Percentiles rank a stretch among this genome's conserved stretches.
phyloP scores from a whole-genome alignment of 2,329 filamentous ascomycete species.

The Cladorrhinum sp. region DNA sequence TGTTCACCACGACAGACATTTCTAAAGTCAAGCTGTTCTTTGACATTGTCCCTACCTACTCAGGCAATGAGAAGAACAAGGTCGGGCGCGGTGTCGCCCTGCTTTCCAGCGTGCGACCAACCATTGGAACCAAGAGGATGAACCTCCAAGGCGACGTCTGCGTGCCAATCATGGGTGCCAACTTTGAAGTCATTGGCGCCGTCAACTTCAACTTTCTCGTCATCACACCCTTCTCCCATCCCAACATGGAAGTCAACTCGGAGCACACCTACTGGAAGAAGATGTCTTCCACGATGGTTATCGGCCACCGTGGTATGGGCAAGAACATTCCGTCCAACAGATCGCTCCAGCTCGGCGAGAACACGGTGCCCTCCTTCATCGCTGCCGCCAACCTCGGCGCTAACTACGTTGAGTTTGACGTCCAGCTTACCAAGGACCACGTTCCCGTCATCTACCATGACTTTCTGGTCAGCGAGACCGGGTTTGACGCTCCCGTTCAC shows the following conservation, averaged over 20 bases:
- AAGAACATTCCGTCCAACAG: constrained; percentile 84
- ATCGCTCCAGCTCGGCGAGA: constrained; percentile 92
- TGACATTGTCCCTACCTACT: constrained; percentile 93
- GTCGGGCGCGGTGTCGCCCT: constrained; percentile 87
- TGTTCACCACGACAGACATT: constrained; percentile 76
- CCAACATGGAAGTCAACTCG: constrained; percentile 87
- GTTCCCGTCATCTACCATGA: constrained; percentile 99
- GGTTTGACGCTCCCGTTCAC: constrained; percentile 94
- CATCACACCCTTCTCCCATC: constrained; percentile 90
- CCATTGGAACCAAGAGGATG: constrained; percentile 80
- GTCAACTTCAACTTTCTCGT: constrained; percentile 97
- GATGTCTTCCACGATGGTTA: constrained; percentile 79
- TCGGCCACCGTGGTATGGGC: constrained; percentile 71
- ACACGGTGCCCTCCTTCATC: constrained; percentile 94
- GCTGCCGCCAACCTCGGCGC: constrained; percentile 90
- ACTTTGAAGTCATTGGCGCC: constrained; percentile 84
- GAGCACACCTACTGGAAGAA: constrained; percentile 97
- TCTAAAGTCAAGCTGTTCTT: constrained; percentile 86
- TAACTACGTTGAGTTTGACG: constrained; percentile 74
- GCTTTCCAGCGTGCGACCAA: constrained; percentile 79
- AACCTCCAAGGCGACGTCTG: constrained; percentile 88
- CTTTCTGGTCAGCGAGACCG: constrained; percentile 95
- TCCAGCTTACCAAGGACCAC: constrained; percentile 97
- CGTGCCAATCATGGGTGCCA: constrained; percentile 83
- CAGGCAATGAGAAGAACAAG: constrained; percentile 82